Conservation (phyloP, 1,284 basidiomycete genomes). For the Cutaneotrichosporon arboriforme region DNA sequence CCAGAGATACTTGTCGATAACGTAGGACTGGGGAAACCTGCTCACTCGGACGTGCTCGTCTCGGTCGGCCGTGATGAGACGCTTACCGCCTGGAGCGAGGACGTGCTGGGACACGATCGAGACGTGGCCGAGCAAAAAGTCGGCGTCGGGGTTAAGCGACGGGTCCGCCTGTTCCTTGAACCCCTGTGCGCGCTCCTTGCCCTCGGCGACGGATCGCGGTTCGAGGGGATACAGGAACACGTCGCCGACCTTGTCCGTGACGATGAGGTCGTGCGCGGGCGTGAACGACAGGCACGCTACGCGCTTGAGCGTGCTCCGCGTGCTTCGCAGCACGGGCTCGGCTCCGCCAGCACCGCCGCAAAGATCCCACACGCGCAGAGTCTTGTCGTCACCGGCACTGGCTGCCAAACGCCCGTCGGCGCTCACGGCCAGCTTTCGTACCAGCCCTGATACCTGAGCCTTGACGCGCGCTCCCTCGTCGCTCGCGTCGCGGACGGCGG, state of each 20-base stretch:
- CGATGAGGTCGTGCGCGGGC: constrained; percentile 24
- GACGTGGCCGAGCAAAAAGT: constrained; percentile 56
- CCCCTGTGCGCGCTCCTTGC: constrained; percentile 28
- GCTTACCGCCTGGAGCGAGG: constrained; percentile 62
- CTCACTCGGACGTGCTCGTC: constrained; percentile 92
- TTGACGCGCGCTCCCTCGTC: constrained; percentile 11
- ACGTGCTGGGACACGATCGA: constrained; percentile 71
- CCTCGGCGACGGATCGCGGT: constrained; percentile 54
- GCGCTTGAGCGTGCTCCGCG: constrained; percentile 21
- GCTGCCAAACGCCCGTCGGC: constrained; percentile 54
- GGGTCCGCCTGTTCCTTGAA: constrained; percentile 65
- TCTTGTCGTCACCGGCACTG: constrained; percentile 72
- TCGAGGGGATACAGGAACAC: constrained; percentile 48
- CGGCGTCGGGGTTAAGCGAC: constrained; percentile 51
- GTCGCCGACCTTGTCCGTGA: constrained; percentile 46
- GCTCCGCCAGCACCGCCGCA: neutral
- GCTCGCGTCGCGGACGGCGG: constrained; percentile 8
- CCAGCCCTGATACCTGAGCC: constrained; percentile 38
- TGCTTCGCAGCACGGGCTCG: constrained; percentile 4
- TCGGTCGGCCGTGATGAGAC: constrained; percentile 78
- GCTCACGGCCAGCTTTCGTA: constrained; percentile 60
- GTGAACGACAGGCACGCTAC: constrained; percentile 26
- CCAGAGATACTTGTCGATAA: constrained; percentile 76
- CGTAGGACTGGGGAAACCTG: constrained; percentile 75
- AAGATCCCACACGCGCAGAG: constrained; percentile 66